These are phyloP conservation scores for Herpotrichia juniperi DNA, from an alignment of 2,329 filamentous ascomycete species.

Conservation along the genomic window DNA sequence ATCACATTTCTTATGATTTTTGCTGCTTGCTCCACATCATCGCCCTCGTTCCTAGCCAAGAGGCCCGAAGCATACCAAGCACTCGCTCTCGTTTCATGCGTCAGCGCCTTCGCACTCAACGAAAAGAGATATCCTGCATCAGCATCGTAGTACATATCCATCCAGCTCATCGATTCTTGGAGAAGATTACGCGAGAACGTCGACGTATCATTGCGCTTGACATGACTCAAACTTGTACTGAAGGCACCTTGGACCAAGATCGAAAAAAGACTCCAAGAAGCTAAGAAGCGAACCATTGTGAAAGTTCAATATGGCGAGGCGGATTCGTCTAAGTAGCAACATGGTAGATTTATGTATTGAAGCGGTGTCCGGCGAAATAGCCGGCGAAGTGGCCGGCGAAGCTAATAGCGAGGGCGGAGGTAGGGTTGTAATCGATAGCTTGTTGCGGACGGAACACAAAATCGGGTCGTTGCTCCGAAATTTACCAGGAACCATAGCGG, in stretches of 20 bases:
- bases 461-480: neutral
- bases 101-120: conserved; percentile 53
- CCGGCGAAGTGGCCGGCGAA: neutral
- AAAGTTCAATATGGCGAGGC: neutral
- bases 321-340: neutral
- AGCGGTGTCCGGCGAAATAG: neutral
- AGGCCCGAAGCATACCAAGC: conserved; percentile 65
- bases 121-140: conserved; percentile 60
- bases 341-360: neutral
- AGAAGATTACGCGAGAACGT: conserved; percentile 26
- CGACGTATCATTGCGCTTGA: conserved; percentile 3
- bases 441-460: neutral
- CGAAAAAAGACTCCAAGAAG: neutral
- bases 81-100: conserved; percentile 62
- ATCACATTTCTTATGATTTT: conserved; percentile 62
- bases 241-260: neutral
- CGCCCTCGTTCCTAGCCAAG: conserved; percentile 58
- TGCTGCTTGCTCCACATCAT: conserved; percentile 57
- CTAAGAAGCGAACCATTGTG: neutral
- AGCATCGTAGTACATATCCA: conserved; percentile 62
- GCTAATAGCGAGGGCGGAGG: neutral
- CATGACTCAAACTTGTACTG: neutral
- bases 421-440: conserved; percentile 2
- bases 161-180: conserved; percentile 58
- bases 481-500: neutral